phyloP scores from a whole-genome alignment of 129 eudicot genomes.

The Centella asiatica region DNA sequence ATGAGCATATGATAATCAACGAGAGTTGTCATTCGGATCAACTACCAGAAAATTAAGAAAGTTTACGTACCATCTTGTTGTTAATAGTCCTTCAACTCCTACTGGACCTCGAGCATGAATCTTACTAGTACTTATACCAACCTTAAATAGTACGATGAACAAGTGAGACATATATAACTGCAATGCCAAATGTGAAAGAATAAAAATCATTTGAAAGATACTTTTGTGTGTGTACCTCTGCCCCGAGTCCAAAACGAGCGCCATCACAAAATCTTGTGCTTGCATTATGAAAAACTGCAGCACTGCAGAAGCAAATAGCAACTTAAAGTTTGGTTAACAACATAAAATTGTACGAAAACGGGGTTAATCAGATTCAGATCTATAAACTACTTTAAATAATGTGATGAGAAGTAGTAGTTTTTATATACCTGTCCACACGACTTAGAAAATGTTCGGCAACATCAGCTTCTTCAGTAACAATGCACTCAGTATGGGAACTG shows the following conservation, averaged over 20 bases:
- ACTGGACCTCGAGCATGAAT: slow-evolving; percentile 98
- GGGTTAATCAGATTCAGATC: not conserved
- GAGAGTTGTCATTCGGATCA: not conserved
- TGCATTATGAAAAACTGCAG: slow-evolving; percentile 96
- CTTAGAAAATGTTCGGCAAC: slow-evolving; percentile 61
- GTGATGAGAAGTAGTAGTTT: not conserved
- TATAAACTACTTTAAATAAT: not conserved
- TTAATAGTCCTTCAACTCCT: slow-evolving; percentile 91
- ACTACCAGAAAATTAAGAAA: not conserved
- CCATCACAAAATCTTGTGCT: slow-evolving; percentile 99
- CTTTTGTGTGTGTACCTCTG: slow-evolving; percentile 67
- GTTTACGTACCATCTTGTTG: slow-evolving; percentile 71
- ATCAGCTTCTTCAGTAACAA: slow-evolving; percentile 55
- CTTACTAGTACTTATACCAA: slow-evolving; percentile 90
- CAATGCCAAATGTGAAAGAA: not conserved
- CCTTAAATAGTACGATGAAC: slow-evolving; percentile 30
- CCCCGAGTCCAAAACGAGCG: slow-evolving; percentile 89
- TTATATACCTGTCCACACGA: slow-evolving; percentile 86
- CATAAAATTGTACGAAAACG: not conserved
- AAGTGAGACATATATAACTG: too few relatives aligned
- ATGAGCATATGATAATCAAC: not conserved
- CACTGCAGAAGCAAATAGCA: slow-evolving; percentile 35
- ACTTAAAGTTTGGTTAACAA: not conserved
- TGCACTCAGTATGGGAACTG: slow-evolving; percentile 94
- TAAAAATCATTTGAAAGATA: not conserved